phyloP scores from a whole-genome alignment of 2,329 filamentous ascomycete genomes.

The Trichophyton rubrum region DNA sequence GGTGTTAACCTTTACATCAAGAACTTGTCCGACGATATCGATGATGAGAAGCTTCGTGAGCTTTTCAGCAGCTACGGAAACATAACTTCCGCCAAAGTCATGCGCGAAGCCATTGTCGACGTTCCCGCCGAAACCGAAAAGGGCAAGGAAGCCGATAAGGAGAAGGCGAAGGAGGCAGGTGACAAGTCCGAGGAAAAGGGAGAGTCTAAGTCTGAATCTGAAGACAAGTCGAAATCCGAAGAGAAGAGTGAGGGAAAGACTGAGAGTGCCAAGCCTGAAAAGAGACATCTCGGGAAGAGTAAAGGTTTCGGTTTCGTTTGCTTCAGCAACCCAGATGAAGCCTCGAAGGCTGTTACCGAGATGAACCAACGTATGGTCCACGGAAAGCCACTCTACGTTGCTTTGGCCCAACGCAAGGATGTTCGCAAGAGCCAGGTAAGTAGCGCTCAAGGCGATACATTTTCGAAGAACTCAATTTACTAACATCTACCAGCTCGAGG shows the following conservation, averaged over 20 bases:
- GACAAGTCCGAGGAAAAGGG: conserved; percentile 32
- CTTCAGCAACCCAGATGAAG: conserved; percentile 98
- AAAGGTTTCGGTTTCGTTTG: conserved; percentile 99
- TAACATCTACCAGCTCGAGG: conserved; percentile 53
- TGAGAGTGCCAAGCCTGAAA: conserved; percentile 45
- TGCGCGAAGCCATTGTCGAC: conserved; percentile 57
- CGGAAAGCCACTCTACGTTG: conserved; percentile 93
- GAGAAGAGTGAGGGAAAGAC: conserved; percentile 39
- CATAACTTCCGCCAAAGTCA: conserved; percentile 98
- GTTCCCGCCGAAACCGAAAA: conserved; percentile 34
- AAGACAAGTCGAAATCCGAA: conserved; percentile 23
- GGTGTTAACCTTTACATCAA: conserved; percentile 99
- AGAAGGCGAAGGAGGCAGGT: conserved; percentile 38
- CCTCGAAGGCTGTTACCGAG: conserved; percentile 96
- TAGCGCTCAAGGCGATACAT: not conserved
- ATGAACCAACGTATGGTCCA: conserved; percentile 99
- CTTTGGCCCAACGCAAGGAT: conserved; percentile 97
- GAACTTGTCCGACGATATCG: conserved; percentile 92
- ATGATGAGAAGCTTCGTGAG: conserved; percentile 92
- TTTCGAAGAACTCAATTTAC: not conserved
- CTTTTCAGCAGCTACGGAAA: conserved; percentile 85
- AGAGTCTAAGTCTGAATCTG: conserved; percentile 12
- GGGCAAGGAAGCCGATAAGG: conserved; percentile 41
- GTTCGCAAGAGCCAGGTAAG: conserved; percentile 81
- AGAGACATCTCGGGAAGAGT: conserved; percentile 79